Conservation (phyloP, 768 basidiomycete species). For the Leccinellum albellum region DNA sequence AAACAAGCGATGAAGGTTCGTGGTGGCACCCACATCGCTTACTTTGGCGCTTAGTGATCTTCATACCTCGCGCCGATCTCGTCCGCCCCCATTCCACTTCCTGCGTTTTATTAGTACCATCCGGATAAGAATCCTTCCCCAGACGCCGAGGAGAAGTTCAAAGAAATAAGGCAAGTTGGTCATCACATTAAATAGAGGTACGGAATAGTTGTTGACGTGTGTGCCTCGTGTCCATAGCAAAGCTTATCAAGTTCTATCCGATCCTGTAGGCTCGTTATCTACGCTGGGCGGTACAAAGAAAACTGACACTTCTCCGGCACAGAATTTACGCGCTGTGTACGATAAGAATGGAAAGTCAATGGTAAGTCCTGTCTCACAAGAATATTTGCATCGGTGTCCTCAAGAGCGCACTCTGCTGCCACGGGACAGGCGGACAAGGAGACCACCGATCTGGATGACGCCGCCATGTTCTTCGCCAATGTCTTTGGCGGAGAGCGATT, state of each 20-base stretch:
- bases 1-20: conserved; percentile 89
- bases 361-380: conserved; percentile 40
- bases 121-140: conserved; percentile 92
- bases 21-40: conserved; percentile 3
- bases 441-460: conserved; percentile 84
- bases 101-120: conserved; percentile 62
- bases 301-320: conserved; percentile 10
- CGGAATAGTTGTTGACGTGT: conserved; percentile 14
- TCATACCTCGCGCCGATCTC: neutral
- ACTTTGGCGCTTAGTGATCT: neutral
- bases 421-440: conserved; percentile 63
- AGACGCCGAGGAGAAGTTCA: conserved; percentile 96
- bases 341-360: conserved; percentile 93
- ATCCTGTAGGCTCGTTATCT: conserved; percentile 52
- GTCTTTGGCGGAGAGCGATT: conserved; percentile 96
- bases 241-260: conserved; percentile 91
- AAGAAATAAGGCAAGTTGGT: conserved; percentile 76
- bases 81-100: neutral
- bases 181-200: conserved; percentile 9
- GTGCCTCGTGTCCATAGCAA: conserved; percentile 50
- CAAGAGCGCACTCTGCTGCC: neutral
- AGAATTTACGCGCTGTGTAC: conserved; percentile 86
- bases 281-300: conserved; percentile 2
- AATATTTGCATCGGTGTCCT: conserved; percentile 5
- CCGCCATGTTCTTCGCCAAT: conserved; percentile 90